Conservation (phyloP, 192 early-diverging fungal species). For the Spizellomyces punctatus region DNA sequence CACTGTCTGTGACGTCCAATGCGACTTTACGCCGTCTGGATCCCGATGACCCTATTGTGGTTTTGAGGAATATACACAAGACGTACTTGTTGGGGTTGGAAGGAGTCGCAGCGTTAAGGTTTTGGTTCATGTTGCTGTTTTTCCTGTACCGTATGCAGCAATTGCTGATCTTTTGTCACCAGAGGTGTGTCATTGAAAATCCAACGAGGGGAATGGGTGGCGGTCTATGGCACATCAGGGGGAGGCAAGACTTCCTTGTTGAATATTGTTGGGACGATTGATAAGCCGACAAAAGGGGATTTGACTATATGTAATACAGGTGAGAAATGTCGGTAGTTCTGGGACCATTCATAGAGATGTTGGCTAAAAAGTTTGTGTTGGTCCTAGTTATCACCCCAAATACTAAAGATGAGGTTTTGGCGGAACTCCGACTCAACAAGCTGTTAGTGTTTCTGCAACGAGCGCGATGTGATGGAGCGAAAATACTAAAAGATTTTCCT, state of each 20-base stretch:
- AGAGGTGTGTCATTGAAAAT: slow-evolving; percentile 34
- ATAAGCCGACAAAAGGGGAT: slow-evolving; percentile 42
- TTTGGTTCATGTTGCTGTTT: too few species aligned
- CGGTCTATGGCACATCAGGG: slow-evolving; percentile 39
- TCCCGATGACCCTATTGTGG: slow-evolving; percentile 27
- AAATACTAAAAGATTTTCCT: background rate
- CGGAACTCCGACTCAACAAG: slow-evolving; percentile 29
- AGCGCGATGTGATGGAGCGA: background rate
- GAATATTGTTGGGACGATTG: slow-evolving; percentile 44
- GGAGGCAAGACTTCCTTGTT: slow-evolving; percentile 37
- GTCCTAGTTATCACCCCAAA: slow-evolving; percentile 32
- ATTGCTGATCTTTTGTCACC: background rate
- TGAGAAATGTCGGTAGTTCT: background rate
- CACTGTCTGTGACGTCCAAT: too few species aligned
- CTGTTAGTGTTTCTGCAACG: slow-evolving; percentile 16
- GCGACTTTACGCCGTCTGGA: background rate
- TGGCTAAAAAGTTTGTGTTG: background rate
- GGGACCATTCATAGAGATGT: too few species aligned
- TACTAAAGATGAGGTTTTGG: slow-evolving; percentile 33
- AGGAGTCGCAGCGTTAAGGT: slow-evolving; percentile 40
- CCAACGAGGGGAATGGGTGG: slow-evolving; percentile 38
- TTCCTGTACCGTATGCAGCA: too few species aligned
- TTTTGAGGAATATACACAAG: slow-evolving; percentile 39
- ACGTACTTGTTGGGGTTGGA: slow-evolving; percentile 41
- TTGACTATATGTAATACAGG: slow-evolving; percentile 34